phyloP scores from a whole-genome alignment of 129 eudicot genomes.

The Tagetes erecta region DNA sequence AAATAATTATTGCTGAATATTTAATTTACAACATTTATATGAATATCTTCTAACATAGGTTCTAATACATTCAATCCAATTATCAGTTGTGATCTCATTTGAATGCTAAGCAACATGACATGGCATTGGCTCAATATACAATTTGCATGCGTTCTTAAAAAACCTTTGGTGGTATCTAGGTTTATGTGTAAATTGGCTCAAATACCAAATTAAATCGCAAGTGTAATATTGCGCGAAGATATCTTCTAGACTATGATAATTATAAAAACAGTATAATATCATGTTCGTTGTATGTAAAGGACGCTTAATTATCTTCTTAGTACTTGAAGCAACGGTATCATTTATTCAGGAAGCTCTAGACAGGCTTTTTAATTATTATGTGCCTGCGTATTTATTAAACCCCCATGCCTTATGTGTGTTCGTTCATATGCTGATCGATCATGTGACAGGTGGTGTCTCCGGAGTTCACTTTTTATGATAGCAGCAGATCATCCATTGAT shows the following conservation, averaged over 20 bases:
- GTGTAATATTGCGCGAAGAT: neutral
- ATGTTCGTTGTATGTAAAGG: neutral
- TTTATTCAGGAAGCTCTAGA: neutral
- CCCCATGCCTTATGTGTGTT: constrained; percentile 20
- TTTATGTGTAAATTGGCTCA: neutral
- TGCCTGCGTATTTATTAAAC: neutral
- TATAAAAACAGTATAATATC: neutral
- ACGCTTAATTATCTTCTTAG: neutral
- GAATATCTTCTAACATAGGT: too few relatives aligned
- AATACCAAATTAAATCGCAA: too few relatives aligned
- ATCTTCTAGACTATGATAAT: neutral
- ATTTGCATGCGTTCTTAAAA: neutral
- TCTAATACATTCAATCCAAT: neutral
- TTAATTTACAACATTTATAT: too few relatives aligned
- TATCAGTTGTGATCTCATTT: neutral
- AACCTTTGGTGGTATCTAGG: neutral
- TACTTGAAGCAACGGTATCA: neutral
- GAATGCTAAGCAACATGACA: neutral
- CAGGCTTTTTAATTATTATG: neutral
- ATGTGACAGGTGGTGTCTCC: constrained; percentile 86
- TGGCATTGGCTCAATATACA: neutral
- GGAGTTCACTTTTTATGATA: constrained; percentile 91
- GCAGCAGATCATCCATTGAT: constrained; percentile 80
- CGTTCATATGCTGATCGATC: constrained; percentile 3
- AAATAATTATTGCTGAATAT: too few relatives aligned